phyloP scores from a whole-genome alignment of 108 stramenopile genomes.

The Fragilaria radians region DNA sequence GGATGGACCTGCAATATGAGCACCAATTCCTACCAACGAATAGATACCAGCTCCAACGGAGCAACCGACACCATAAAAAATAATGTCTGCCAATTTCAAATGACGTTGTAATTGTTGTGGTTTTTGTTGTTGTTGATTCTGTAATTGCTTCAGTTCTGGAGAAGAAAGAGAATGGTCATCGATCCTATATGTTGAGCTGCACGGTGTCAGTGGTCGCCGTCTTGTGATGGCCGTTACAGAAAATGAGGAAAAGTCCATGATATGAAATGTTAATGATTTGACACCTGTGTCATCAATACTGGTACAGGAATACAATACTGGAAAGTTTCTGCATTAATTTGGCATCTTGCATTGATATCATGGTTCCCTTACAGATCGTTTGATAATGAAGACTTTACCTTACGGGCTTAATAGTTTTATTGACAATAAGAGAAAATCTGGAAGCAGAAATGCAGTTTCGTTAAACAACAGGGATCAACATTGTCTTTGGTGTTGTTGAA shows the following conservation, averaged over 20 bases:
- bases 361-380: too few species aligned
- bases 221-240: background rate
- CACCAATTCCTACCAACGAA: constrained; percentile 48
- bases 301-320: too few species aligned
- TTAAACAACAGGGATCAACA: too few species aligned
- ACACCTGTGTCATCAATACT: too few species aligned
- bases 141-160: background rate
- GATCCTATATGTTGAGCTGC: background rate
- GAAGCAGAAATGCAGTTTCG: too few species aligned
- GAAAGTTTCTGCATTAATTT: too few species aligned
- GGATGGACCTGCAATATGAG: constrained; percentile 39
- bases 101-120: constrained; percentile 17
- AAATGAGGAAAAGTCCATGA: constrained; percentile 7
- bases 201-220: constrained; percentile 3
- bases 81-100: constrained; percentile 33
- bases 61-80: constrained; percentile 53
- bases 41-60: constrained; percentile 57
- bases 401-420: too few species aligned
- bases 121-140: background rate
- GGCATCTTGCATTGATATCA: too few species aligned
- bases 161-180: background rate
- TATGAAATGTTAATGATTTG: too few species aligned
- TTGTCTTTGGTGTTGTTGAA: too few species aligned
- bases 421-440: too few species aligned
- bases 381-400: too few species aligned